Base-by-base conservation (phyloP, 306 rosid genomes). In the Canavalia ensiformis region DNA sequence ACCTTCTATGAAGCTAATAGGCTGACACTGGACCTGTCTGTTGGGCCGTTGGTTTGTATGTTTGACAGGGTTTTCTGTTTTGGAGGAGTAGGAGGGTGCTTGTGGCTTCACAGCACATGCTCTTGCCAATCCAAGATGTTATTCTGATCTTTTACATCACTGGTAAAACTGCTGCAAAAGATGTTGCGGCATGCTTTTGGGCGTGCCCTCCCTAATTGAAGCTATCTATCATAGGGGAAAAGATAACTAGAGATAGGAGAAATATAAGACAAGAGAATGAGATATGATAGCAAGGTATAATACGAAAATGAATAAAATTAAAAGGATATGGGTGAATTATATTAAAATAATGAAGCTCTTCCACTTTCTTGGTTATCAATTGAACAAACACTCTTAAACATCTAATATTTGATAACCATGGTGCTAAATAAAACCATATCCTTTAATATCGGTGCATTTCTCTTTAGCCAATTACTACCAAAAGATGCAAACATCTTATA, bases 1-100 rank as follows among this genome's bases (percentile, higher is more conserved):
- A 95, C 97, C 93, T 89, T 94, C 94, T 90, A 86, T 90, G 91
- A 88, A 91, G 97, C 88, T 92, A 84, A 91, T 90, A 84, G 84
- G 97, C 92, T 82, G 89, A 91, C 91, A 80, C 90, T 86, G 96
- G 92, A 87, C 91, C 89, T 88, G 88, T 88, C 89, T 89, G 79
- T 92, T 84, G 93, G 94, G 87, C 94, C 82, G 83, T 90, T 93
- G 90, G 94, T 88, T 90, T 91, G 92, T 84, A 90, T 90, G 91
- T 95, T 92, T 90, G 89, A 84, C 90, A 88, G 98, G 97, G 90
- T 82, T 85, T 81, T 80, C 83, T 65, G 42, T 81, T 82, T 69
- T 85, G 84, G 90, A 81, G 83, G 84, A 78, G 67, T 73, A 72
- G 67, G 83, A 83, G 84, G 83, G 56, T 74, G 85, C 84, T 66